Evolutionary conservation across 2,329 filamentous ascomycete genomes (phyloP).

Genomic region (Zymoseptoria brevis): DNA sequence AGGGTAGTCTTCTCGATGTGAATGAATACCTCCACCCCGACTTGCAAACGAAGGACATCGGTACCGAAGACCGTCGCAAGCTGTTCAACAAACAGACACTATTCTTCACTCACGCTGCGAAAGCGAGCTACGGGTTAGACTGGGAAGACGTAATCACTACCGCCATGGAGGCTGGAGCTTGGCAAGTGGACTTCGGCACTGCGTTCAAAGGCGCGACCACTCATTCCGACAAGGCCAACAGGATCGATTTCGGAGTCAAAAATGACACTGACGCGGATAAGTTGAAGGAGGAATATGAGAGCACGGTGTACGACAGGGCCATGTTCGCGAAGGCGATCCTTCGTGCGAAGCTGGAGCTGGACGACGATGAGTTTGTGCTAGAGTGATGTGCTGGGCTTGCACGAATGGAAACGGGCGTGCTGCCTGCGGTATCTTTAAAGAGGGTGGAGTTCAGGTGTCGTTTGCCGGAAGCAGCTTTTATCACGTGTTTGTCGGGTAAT

Average conservation of each 20-base stretch:
- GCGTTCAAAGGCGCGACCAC: slow-evolving; percentile 18
- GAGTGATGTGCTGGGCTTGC: not conserved
- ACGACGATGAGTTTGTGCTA: slow-evolving; percentile 32
- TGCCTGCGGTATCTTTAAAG: not conserved
- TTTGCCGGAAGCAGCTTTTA: not conserved
- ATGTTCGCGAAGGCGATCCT: slow-evolving; percentile 38
- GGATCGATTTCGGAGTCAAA: slow-evolving; percentile 34
- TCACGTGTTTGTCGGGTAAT: not conserved
- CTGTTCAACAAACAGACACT: slow-evolving; percentile 44
- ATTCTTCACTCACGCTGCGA: slow-evolving; percentile 40
- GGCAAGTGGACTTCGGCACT: slow-evolving; percentile 18
- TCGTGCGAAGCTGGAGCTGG: slow-evolving; percentile 34
- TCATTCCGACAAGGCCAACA: slow-evolving; percentile 12
- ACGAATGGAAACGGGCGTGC: not conserved
- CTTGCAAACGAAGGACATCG: slow-evolving; percentile 22
- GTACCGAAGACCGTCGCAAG: slow-evolving; percentile 30
- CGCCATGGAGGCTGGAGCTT: slow-evolving; percentile 32
- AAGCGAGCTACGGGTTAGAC: slow-evolving; percentile 28
- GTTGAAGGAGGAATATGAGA: slow-evolving; percentile 29
- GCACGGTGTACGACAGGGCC: slow-evolving; percentile 36
- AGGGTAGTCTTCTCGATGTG: slow-evolving; percentile 31
- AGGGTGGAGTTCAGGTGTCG: not conserved
- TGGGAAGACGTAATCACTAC: slow-evolving; percentile 36
- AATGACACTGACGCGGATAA: slow-evolving; percentile 30
- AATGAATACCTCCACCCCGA: slow-evolving; percentile 22